Conservation (phyloP, 2,329 filamentous ascomycete genomes). For the Cryphonectria radicalis region DNA sequence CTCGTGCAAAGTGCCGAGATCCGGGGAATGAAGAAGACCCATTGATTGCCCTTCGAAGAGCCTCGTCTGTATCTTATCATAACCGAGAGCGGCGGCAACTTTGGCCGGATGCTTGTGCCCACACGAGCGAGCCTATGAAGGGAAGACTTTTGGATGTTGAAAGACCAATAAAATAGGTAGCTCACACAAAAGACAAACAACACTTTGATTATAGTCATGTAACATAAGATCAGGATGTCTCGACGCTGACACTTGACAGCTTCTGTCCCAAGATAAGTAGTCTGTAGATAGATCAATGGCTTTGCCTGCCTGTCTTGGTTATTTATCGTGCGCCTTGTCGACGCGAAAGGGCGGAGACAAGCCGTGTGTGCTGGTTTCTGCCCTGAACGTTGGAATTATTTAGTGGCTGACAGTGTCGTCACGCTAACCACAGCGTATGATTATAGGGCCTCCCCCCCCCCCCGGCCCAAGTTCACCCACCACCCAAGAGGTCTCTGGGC, state of each 20-base stretch:
- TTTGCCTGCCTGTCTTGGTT: neutral
- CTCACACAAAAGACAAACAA: neutral
- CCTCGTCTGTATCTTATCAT: neutral
- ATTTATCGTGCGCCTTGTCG: neutral
- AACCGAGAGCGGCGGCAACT: too few species aligned
- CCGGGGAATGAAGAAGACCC: neutral
- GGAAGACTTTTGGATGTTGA: neutral
- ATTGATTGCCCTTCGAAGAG: neutral
- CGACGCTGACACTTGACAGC: neutral
- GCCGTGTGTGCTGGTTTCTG: neutral
- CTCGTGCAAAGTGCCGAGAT: constrained; percentile 2
- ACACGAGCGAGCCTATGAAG: neutral
- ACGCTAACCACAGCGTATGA: neutral
- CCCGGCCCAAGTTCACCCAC: neutral
- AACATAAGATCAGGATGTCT: neutral
- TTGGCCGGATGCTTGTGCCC: neutral
- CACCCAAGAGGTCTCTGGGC: neutral
- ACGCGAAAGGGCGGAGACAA: neutral
- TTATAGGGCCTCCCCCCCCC: neutral
- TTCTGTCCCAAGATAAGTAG: too few species aligned
- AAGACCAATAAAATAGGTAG: neutral
- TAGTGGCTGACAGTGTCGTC: neutral
- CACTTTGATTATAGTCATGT: neutral
- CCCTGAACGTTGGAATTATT: neutral
- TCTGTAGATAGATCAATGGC: too few species aligned